Evolutionary conservation across 805 yeast genomes (phyloP), one percentile per base, ranked within the genome.

Genomic region (Starmerella stellata): DNA sequence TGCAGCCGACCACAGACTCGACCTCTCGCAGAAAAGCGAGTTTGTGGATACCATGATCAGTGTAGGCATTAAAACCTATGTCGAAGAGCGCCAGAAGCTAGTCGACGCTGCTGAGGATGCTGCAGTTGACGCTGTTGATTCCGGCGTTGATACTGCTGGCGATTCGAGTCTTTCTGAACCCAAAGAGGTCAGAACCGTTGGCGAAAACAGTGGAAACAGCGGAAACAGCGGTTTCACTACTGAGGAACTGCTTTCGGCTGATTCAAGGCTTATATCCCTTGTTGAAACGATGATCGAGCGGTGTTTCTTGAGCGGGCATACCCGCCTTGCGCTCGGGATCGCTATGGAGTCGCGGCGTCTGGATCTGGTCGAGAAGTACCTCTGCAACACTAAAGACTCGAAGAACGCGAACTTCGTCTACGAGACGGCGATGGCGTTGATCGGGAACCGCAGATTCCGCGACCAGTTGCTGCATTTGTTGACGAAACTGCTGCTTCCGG

Each of bases 31-130:
- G 50, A 65, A 69, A 43, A 69, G 81, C n/a, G 93, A 87, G 60
- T 90, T 71, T 60, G 78, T 78, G 43, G 93, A 90, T 61, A 87
- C 96, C 3, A 79, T 90, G 51, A 90, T 90, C 21, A 79, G 94
- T 20, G 81, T 85, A 56, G 82, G 95, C 58, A 79, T 90, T 57
- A 82, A 78, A 53, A 71, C 72, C 46, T 90, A 90, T 58, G 78
- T 78, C 45, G 59, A 64, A 31, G 64, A 69, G 44, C 70, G 92
- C 2, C 78, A 74, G 51, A 54, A 59, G 15, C 59, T 55, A 29
- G 64, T 60, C 46, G 71, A 64, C 38, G 45, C 50, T 18, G 56
- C 47, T 55, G 16, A 20, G 40, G 75, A 73, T 49, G 15, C 13
- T 21, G 16, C 8, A 16, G 7, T 5, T 5, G 29, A 41, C 20